Base-by-base conservation (phyloP, 164 flowering plant genomes). In the Berberis vulgaris region DNA sequence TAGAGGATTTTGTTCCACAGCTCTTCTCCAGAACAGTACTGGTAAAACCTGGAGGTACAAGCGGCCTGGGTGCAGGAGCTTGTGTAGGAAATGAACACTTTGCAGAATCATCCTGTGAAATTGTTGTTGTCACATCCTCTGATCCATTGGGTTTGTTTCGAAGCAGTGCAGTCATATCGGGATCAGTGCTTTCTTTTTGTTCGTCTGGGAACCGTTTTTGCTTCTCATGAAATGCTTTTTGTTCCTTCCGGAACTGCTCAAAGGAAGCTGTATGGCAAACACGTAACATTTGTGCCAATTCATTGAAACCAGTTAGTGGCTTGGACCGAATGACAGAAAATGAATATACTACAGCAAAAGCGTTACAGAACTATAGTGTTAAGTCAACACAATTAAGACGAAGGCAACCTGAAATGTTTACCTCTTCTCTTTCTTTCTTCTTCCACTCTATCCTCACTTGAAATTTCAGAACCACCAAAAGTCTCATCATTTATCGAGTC, bases 351-450 rank as follows among this genome's bases (percentile, higher is more conserved):
- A 26, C 26, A 26, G 26, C 26, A 26, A 26, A 26, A 26, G 26
- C 26, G 26, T 26, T 26, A 26, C 26, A 26, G 26, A 26, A 26
- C 26, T 26, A 26, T 26, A 26, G 26, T 26, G 26, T 26, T 26
- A 26, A 26, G 26, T 26, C 26, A 26, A 26, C 26, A 26, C 26
- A 26, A 26, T 26, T 26, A 55, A 55, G 13, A 13, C 43, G 26
- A 43, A 43, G 13, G 62, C 39, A 63, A 60, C 38, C 10, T 7
- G 8, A 69, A 63, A 62, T 13, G 26, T 8, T 46, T 73, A 94
- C 99, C 99, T 86, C 97, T 87, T 78, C 99, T 84, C 73, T 81
- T 87, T 68, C 78, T 85, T 75, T 95, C 99, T 76, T 91, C 97
- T 76, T 91, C 96, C 65, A 77, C 97, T 74, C 85, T 85, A 77